Evolutionary conservation across 768 basidiomycete species (phyloP).

Genomic region (Tulasnella sp.): DNA sequence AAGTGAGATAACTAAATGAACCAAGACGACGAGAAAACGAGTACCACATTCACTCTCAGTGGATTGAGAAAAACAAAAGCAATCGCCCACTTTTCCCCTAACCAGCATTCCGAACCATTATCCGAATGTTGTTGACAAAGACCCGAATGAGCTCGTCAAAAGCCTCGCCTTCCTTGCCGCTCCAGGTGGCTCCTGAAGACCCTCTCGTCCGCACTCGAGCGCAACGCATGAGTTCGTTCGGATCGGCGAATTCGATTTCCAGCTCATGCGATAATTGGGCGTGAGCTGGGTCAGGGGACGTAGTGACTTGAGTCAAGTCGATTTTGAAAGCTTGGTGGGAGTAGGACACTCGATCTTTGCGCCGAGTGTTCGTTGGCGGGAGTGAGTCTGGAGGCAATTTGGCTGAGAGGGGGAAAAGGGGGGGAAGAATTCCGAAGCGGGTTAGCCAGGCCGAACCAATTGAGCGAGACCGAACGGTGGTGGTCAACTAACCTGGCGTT

Average conservation of each 20-base stretch:
- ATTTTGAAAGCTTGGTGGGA: constrained; percentile 87
- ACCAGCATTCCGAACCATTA: constrained; percentile 65
- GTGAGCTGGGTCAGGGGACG: constrained; percentile 34
- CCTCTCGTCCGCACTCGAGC: constrained; percentile 54
- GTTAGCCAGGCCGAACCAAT: background rate
- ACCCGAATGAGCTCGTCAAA: constrained; percentile 91
- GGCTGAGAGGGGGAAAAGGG: background rate
- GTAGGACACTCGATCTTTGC: constrained; percentile 90
- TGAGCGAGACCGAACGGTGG: background rate
- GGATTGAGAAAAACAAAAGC: background rate
- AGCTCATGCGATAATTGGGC: constrained; percentile 58
- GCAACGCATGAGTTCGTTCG: constrained; percentile 60
- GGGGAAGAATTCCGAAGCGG: background rate
- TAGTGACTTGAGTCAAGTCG: constrained; percentile 84
- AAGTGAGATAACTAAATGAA: background rate
- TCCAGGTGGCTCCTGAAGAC: constrained; percentile 49
- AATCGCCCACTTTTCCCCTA: background rate
- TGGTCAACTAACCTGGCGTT: constrained; percentile 58
- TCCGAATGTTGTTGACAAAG: constrained; percentile 87
- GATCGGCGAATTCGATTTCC: constrained; percentile 72
- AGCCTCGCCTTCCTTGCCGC: constrained; percentile 34
- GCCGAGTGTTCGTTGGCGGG: constrained; percentile 38
- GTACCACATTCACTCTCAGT: background rate
- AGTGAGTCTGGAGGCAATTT: background rate
- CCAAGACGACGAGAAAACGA: background rate